A percentile compares a stretch with the other conserved stretches of the same genome.
These are phyloP conservation scores for Aureobasidium mangrovei DNA, from an alignment of 2,329 filamentous ascomycete species.

Conservation along the genomic window DNA sequence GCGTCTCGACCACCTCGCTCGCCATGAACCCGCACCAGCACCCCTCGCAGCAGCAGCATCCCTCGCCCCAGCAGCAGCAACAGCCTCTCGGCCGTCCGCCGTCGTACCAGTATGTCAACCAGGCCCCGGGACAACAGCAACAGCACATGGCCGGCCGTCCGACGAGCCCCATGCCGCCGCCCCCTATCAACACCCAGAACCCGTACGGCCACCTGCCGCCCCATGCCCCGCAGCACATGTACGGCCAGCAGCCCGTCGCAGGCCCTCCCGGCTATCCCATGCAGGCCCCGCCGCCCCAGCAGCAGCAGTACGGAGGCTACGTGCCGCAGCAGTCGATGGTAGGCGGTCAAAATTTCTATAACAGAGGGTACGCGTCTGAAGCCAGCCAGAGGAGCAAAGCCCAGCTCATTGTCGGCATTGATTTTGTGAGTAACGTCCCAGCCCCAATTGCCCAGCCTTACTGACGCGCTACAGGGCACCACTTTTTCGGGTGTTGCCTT, in stretches of 20 bases:
- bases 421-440: slow-evolving; percentile 62
- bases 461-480: slow-evolving; percentile 56
- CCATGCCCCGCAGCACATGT: slow-evolving; percentile 30
- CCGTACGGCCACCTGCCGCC: slow-evolving; percentile 33
- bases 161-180: slow-evolving; percentile 35
- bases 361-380: slow-evolving; percentile 50
- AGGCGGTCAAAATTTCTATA: slow-evolving; percentile 13
- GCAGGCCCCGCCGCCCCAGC: slow-evolving; percentile 26
- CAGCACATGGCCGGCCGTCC: slow-evolving; percentile 41
- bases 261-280: slow-evolving; percentile 31
- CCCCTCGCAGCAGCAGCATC: slow-evolving; percentile 30
- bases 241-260: slow-evolving; percentile 29
- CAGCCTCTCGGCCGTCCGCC: slow-evolving; percentile 52
- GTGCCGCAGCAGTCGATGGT: slow-evolving; percentile 15
- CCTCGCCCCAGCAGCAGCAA: slow-evolving; percentile 32
- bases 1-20: slow-evolving; percentile 24
- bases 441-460: background rate
- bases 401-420: slow-evolving; percentile 95
- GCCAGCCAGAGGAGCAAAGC: slow-evolving; percentile 86
- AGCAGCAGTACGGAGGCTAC: slow-evolving; percentile 15
- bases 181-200: slow-evolving; percentile 41
- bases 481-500: slow-evolving; percentile 98
- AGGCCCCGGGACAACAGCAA: slow-evolving; percentile 29
- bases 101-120: slow-evolving; percentile 51
- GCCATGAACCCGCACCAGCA: slow-evolving; percentile 40